These are phyloP conservation scores for Osmanthus fragrans DNA, from an alignment of 257 asterid genomes.

Conservation along the genomic window DNA sequence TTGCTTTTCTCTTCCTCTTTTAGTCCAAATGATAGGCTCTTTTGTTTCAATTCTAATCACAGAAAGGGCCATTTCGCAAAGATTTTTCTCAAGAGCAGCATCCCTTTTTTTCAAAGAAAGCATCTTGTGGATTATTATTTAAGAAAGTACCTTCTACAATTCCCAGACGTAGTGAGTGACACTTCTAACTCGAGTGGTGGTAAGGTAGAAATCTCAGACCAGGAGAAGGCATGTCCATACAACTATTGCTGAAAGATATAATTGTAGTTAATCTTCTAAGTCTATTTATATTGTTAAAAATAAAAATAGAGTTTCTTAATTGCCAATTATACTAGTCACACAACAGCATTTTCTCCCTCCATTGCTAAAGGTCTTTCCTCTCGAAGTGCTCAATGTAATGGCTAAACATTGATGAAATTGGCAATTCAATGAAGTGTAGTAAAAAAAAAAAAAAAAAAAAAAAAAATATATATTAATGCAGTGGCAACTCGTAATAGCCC, in stretches of 20 bases:
- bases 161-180: conserved; percentile 59
- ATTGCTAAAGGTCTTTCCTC: neutral
- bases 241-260: conserved; percentile 5
- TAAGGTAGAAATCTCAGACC: conserved; percentile 48
- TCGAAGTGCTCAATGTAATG: neutral
- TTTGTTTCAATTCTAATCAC: conserved; percentile 30
- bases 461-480: too few species aligned
- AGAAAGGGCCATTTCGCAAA: conserved; percentile 40
- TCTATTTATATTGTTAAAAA: neutral
- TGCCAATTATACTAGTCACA: neutral
- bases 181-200: conserved; percentile 41
- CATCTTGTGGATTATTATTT: conserved; percentile 28
- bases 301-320: neutral
- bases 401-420: neutral
- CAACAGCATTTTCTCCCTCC: neutral
- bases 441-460: too few species aligned
- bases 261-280: neutral
- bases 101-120: conserved; percentile 30
- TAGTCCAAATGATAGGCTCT: neutral
- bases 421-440: neutral
- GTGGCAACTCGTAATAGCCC: neutral
- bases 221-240: conserved; percentile 48
- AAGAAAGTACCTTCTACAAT: conserved; percentile 39
- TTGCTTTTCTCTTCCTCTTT: neutral
- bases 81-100: conserved; percentile 16